phyloP scores from a whole-genome alignment of 2,329 filamentous ascomycete species.

The Paecilomyces dactylethromorphus region DNA sequence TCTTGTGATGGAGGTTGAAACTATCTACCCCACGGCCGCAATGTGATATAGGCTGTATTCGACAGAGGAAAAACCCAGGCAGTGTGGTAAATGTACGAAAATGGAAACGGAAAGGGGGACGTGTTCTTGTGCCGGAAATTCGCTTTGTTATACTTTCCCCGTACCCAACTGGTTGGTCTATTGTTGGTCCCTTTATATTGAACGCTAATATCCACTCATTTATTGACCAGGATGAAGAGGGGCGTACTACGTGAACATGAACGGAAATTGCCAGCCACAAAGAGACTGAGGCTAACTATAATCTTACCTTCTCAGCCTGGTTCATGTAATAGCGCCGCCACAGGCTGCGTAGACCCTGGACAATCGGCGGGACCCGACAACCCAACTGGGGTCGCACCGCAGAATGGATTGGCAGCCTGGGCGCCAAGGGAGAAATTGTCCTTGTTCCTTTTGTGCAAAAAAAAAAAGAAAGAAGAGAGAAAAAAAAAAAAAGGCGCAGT shows the following conservation, averaged over 20 bases:
- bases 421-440: neutral
- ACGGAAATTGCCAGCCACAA: neutral
- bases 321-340: neutral
- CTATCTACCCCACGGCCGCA: neutral
- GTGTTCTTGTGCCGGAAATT: neutral
- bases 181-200: neutral
- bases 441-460: no score
- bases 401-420: neutral
- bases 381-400: neutral
- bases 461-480: neutral
- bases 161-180: neutral
- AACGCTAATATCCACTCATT: neutral
- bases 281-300: neutral
- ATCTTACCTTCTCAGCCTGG: neutral
- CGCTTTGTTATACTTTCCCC: neutral
- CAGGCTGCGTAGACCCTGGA: neutral
- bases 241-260: neutral
- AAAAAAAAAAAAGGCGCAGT: neutral
- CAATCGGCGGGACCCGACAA: neutral
- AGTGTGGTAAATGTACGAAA: neutral
- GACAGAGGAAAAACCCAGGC: neutral
- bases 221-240: neutral
- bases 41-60: neutral
- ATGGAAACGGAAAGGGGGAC: neutral
- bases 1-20: neutral